These are phyloP conservation scores for Hirsutella thompsonii DNA, from an alignment of 2,329 filamentous ascomycete species.

Conservation along the genomic window DNA sequence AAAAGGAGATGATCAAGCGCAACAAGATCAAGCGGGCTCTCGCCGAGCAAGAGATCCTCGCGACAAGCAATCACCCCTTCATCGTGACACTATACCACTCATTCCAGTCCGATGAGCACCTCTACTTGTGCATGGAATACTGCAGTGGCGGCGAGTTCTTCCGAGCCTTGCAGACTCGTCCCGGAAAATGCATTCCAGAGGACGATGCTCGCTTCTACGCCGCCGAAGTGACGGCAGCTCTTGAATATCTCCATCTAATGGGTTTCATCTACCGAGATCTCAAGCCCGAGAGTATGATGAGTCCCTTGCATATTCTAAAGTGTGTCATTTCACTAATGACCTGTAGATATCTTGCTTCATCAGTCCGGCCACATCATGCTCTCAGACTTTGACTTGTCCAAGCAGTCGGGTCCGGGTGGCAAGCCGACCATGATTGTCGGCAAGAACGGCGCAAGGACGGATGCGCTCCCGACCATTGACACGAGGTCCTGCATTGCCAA, in stretches of 20 bases:
- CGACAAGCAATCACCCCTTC: constrained; percentile 97
- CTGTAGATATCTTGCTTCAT: constrained; percentile 81
- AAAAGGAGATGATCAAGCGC: constrained; percentile 99
- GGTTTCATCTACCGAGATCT: constrained; percentile 97
- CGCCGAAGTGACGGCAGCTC: constrained; percentile 87
- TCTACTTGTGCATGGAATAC: constrained; percentile 99
- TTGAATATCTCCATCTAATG: constrained; percentile 97
- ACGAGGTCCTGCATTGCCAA: constrained; percentile 97
- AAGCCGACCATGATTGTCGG: constrained; percentile 96
- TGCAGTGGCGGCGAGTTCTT: constrained; percentile 99
- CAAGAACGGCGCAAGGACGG: constrained; percentile 75
- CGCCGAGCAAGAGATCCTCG: constrained; percentile 94
- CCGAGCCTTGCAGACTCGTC: constrained; percentile 85
- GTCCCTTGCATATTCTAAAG: too few species aligned
- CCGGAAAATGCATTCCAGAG: constrained; percentile 93
- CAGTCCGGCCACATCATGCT: constrained; percentile 99
- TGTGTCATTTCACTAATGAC: neutral
- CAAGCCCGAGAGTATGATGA: constrained; percentile 84
- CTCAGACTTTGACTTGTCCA: constrained; percentile 95
- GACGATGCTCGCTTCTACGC: constrained; percentile 96
- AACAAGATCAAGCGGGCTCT: constrained; percentile 99
- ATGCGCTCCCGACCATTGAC: constrained; percentile 88
- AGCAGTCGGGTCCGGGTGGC: constrained; percentile 91
- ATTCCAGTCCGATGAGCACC: constrained; percentile 96
- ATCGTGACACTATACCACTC: constrained; percentile 98